Conservation (phyloP, 345 rosid species). For the Citropsis articulata region DNA sequence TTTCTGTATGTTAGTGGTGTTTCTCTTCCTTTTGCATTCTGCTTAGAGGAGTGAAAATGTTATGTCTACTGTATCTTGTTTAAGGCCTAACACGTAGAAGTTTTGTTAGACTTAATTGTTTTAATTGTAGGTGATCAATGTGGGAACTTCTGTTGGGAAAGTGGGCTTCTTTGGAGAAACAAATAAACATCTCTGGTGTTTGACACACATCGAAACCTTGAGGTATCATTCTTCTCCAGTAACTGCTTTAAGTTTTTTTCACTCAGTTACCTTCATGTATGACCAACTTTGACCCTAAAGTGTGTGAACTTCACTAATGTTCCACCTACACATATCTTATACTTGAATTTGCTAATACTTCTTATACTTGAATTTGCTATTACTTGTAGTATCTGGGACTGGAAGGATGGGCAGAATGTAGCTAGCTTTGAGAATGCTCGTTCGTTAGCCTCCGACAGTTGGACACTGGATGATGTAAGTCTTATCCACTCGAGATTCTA, state of each 20-base stretch:
- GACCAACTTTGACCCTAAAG: not conserved
- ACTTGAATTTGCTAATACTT: slow-evolving; percentile 4
- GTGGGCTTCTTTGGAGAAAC: slow-evolving; percentile 74
- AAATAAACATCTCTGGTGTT: slow-evolving; percentile 79
- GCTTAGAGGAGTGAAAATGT: not conserved
- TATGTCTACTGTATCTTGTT: not conserved
- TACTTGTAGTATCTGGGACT: slow-evolving; percentile 68
- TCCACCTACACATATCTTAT: not conserved
- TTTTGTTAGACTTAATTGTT: slow-evolving; percentile 1
- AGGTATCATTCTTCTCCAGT: slow-evolving; percentile 44
- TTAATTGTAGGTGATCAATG: slow-evolving; percentile 71
- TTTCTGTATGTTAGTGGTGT: not conserved
- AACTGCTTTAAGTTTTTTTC: not conserved
- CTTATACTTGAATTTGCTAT: not conserved
- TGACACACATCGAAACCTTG: slow-evolving; percentile 84
- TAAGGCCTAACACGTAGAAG: not conserved
- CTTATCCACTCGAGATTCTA: not conserved
- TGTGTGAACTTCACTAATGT: not conserved
- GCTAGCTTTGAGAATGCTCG: slow-evolving; percentile 76
- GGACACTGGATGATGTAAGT: slow-evolving; percentile 68
- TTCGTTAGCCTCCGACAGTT: slow-evolving; percentile 65
- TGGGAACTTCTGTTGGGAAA: slow-evolving; percentile 82
- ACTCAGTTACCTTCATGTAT: not conserved
- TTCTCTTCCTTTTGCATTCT: not conserved
- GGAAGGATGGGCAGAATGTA: slow-evolving; percentile 60